These are phyloP conservation scores for Alternaria sp. DNA, from an alignment of 2,329 filamentous ascomycete genomes.

Conservation along the genomic window DNA sequence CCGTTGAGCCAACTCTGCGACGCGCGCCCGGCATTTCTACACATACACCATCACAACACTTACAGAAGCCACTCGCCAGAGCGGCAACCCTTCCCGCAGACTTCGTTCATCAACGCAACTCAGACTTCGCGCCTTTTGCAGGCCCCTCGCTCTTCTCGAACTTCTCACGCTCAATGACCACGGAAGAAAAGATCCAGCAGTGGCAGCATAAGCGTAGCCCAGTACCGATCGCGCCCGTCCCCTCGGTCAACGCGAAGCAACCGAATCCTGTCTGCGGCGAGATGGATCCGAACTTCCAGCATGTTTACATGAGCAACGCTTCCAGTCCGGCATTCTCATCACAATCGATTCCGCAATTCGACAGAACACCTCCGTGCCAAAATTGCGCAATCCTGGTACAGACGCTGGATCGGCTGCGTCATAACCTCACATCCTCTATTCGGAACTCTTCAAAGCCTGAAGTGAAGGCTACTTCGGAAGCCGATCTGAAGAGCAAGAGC, in stretches of 20 bases:
- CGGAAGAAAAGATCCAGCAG: slow-evolving; percentile 27
- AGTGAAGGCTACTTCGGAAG: not conserved
- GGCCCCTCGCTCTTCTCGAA: slow-evolving; percentile 29
- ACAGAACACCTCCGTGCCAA: slow-evolving; percentile 16
- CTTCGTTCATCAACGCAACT: not conserved
- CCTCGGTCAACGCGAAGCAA: not conserved
- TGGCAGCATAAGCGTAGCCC: slow-evolving; percentile 19
- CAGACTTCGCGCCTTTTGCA: slow-evolving; percentile 27
- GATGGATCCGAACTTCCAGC: slow-evolving; percentile 7
- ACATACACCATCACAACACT: slow-evolving; percentile 13
- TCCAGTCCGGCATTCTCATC: not conserved
- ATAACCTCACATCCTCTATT: slow-evolving; percentile 15
- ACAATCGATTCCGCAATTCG: not conserved
- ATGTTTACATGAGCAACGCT: slow-evolving; percentile 23
- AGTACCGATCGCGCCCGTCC: not conserved
- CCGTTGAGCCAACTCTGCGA: slow-evolving; percentile 17
- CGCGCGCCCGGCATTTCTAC: slow-evolving; percentile 38
- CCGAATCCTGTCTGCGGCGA: slow-evolving; percentile 29
- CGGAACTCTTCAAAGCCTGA: not conserved
- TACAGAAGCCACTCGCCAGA: slow-evolving; percentile 24
- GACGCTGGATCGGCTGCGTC: slow-evolving; percentile 29
- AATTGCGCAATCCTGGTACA: slow-evolving; percentile 36
- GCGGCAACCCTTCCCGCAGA: slow-evolving; percentile 30
- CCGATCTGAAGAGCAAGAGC: not conserved
- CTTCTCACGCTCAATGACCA: slow-evolving; percentile 34